Base-by-base conservation (phyloP, 345 rosid genomes). In the Eutrema yunnanense region DNA sequence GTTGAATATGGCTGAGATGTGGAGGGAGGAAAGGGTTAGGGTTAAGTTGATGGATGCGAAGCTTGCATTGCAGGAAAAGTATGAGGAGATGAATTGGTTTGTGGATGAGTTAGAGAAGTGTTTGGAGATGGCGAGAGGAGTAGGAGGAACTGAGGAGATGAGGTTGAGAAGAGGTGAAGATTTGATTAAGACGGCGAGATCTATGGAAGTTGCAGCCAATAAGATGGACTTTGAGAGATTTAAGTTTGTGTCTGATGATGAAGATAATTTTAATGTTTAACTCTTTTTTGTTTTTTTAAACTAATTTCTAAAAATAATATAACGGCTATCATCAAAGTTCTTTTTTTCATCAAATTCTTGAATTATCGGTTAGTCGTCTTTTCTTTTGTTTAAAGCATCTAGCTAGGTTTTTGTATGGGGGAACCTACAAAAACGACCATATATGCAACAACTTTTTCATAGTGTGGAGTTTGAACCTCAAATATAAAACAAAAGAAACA, bases 11-110 rank as follows among this genome's bases (percentile, higher is more conserved):
- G 94, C 94, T 6, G 96, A 92, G 73, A 88, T 84, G 55, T 89
- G 94, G 98, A 92, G 95, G 34, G 98, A 92, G 72, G 96, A 92
- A 76, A 89, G 96, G 34, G 94, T 88, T 32, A 89, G 88, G 81
- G 89, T 90, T 89, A 89, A 88, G 87, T 82, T 92, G 61, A 76
- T 74, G 11, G 96, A 92, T 80, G 94, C 89, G 1, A 89, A 85
- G 73, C 84, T 78, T 63, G 68, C 74, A 9, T 75, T 78, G 67
- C 76, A 82, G 75, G 83, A 78, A 57, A 82, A 79, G 71, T 80
- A 74, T 37, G 80, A 81, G 34, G 80, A 68, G 50, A 82, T 82
- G 83, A 75, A 82, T 72, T 78, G 69, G 71, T 81, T 86, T 65
- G 88, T 84, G 48, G 54, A 22, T 9, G 72, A 77, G 55, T 77